These are phyloP conservation scores for Flaveria brownii DNA, from an alignment of 129 eudicot species.

Conservation along the genomic window DNA sequence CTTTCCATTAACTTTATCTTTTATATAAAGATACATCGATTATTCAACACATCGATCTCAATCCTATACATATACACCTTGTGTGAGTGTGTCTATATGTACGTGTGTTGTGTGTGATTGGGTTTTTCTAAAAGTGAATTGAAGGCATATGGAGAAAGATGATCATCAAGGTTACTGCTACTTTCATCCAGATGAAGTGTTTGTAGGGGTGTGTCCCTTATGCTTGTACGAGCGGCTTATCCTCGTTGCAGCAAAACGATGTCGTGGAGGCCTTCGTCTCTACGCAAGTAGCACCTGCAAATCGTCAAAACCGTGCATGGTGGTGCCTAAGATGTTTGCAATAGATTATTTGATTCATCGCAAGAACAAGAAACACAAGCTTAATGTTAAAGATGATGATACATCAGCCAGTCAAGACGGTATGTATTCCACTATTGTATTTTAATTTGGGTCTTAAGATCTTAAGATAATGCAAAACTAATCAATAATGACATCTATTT, in stretches of 20 bases:
- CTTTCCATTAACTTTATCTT: slow-evolving; percentile 34
- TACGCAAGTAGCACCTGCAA: slow-evolving; percentile 27
- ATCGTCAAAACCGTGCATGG: slow-evolving; percentile 30
- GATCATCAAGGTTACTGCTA: slow-evolving; percentile 37
- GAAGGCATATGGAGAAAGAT: slow-evolving; percentile 24
- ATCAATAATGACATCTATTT: background rate
- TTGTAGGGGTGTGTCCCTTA: slow-evolving; percentile 45
- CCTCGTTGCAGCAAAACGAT: slow-evolving; percentile 37
- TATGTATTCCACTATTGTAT: slow-evolving; percentile 4
- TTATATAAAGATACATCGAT: slow-evolving; percentile 7
- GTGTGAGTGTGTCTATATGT: background rate
- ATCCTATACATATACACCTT: background rate
- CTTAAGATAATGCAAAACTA: background rate
- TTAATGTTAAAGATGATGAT: slow-evolving; percentile 12
- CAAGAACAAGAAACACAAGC: slow-evolving; percentile 24
- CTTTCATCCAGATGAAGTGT: slow-evolving; percentile 48
- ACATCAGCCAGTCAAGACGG: slow-evolving; percentile 30
- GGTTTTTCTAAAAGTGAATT: background rate
- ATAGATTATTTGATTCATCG: slow-evolving; percentile 39
- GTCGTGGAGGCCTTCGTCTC: slow-evolving; percentile 26
- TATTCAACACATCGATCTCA: background rate
- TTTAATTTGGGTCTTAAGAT: background rate
- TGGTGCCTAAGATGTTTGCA: slow-evolving; percentile 43
- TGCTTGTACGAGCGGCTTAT: slow-evolving; percentile 48
- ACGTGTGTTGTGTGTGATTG: background rate